Percentiles rank a stretch among this genome's conserved stretches.
These are phyloP conservation scores for Jamesozyma jinghongensis DNA, from an alignment of 805 yeast genomes.

Conservation along the genomic window DNA sequence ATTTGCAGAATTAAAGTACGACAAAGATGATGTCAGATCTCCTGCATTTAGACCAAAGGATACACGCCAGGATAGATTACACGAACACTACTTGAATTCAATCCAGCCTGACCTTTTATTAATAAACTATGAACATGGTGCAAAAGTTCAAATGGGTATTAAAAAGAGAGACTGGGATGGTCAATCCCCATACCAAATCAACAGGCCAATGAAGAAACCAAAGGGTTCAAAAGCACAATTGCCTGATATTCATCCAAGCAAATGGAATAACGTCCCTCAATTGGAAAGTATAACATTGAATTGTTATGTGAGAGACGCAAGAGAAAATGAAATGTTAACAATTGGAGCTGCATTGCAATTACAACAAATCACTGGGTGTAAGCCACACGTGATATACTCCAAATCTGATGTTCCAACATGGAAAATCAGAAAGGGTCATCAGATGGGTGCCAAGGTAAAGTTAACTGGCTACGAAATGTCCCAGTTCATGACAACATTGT, in stretches of 20 bases:
- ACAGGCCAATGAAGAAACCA: conserved; percentile 72
- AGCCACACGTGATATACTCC: conserved; percentile 65
- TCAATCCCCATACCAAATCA: conserved; percentile 72
- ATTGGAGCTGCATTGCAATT: conserved; percentile 69
- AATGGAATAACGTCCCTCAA: conserved; percentile 62
- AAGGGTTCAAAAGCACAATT: conserved; percentile 65
- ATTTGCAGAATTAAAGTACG: conserved; percentile 55
- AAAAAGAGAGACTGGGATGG: conserved; percentile 81
- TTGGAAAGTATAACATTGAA: conserved; percentile 61
- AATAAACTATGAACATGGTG: conserved; percentile 64
- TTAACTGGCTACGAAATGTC: conserved; percentile 73
- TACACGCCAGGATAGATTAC: conserved; percentile 71
- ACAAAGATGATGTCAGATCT: conserved; percentile 69
- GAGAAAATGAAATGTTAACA: conserved; percentile 60
- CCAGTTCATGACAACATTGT: conserved; percentile 76
- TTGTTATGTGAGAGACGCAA: conserved; percentile 67
- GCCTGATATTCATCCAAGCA: conserved; percentile 61
- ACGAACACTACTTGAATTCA: conserved; percentile 67
- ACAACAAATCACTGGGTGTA: conserved; percentile 90
- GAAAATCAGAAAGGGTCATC: conserved; percentile 79
- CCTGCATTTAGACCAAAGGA: conserved; percentile 67
- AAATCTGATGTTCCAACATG: conserved; percentile 75
- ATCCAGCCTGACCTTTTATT: conserved; percentile 69
- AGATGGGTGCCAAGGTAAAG: conserved; percentile 81
- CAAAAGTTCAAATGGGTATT: conserved; percentile 45